Base-by-base conservation (phyloP, 2,329 filamentous ascomycete genomes). In the Didymella glomerata region DNA sequence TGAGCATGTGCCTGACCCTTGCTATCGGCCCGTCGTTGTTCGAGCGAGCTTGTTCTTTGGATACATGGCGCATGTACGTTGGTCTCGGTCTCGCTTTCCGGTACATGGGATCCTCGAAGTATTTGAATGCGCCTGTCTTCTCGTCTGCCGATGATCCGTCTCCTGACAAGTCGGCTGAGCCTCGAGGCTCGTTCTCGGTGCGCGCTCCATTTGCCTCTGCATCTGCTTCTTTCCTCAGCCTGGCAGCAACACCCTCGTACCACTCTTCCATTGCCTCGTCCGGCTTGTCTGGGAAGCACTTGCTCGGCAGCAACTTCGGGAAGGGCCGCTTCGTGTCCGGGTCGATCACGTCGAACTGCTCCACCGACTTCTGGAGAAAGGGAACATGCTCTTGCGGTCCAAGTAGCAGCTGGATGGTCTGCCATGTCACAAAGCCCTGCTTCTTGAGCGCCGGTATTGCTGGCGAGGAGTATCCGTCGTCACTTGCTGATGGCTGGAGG, bases 361-460 rank as follows among this genome's bases (percentile, higher is more conserved):
- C 84, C 3, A 96, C 90, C 0, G 93, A 92, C 69, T 86, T 88
- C 69, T 95, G 92, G 24, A 99, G 77, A 68, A 93, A 94, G 0
- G 87, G 87, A 0, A 93, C 90, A 79, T 98, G 93, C 69, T 96
- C 91, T 67, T 95, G 90, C 0, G 95, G 95, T 1, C 89, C 91
- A 1, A 98, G 85, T 34, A 98, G 81, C 22, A 97, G 85, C 79
- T 98, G 92, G 54, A 98, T 90, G 0, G 91, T 92, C 80, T 97
- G 90, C 94, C 94, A 99, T 75, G 92, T 88, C 42, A 94, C 91
- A 76, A 96, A 99, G 40, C 95, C 95, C 70, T 87, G 86, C 0
- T 85, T 83, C 34, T 94, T 96, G 55, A 99, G 80, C 14, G 93
- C 91, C 0, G 95, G 95, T 41, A 97, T 85, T 0, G 85, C 88